Evolutionary conservation across 176 grass and related monocot genomes (phyloP).

Genomic region (Puccinellia tenuiflora): DNA sequence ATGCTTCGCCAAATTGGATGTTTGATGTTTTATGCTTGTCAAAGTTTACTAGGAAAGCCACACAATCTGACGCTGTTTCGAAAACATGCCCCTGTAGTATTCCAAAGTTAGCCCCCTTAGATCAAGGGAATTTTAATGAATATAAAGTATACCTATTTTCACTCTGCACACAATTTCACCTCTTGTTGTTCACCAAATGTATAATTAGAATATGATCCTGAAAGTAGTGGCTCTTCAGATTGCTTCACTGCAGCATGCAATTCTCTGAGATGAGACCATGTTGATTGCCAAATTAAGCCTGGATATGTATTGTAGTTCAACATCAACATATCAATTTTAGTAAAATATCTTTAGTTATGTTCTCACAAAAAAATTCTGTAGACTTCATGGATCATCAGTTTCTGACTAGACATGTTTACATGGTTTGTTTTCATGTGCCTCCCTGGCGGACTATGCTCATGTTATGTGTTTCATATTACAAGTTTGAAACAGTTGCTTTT

Average conservation of each 20-base stretch:
- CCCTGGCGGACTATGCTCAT: neutral
- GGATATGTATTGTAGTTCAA: conserved; percentile 1
- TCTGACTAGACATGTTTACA: neutral
- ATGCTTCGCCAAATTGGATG: conserved; percentile 38
- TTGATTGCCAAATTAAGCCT: conserved; percentile 78
- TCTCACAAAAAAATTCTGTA: neutral
- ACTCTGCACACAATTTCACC: conserved; percentile 36
- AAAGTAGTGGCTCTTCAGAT: conserved; percentile 47
- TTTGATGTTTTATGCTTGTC: conserved; percentile 26
- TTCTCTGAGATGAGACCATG: conserved; percentile 76
- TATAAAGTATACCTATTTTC: neutral
- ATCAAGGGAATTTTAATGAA: neutral
- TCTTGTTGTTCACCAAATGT: conserved; percentile 56
- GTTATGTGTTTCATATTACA: neutral
- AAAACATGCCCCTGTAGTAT: conserved; percentile 61
- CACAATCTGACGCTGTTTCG: conserved; percentile 48
- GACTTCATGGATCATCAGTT: neutral
- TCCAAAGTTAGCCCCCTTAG: neutral
- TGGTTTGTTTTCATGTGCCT: neutral
- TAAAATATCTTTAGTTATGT: neutral
- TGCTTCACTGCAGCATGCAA: conserved; percentile 62
- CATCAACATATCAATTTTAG: neutral
- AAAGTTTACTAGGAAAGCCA: conserved; percentile 67
- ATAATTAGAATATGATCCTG: conserved; percentile 55
- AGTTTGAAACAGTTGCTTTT: neutral